Base-by-base conservation (phyloP, 768 basidiomycete species). In the Russula abietina region DNA sequence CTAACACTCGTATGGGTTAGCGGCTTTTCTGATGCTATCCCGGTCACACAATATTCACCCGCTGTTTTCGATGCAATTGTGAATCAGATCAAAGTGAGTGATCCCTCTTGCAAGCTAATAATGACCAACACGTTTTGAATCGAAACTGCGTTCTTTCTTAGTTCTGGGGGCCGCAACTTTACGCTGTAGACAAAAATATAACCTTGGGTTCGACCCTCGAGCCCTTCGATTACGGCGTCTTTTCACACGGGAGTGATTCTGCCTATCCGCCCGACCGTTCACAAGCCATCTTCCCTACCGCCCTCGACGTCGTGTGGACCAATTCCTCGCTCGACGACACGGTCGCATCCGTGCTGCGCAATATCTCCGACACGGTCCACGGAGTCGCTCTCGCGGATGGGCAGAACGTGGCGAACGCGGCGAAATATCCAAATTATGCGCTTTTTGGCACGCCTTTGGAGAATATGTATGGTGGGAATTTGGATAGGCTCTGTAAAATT, bases 331-430 rank as follows among this genome's bases (percentile, higher is more conserved):
- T 70, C 1, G 84, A 85, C 65, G 70, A 69, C 10, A 62, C 68
- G 41, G 75, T 84, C 53, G 71, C 78, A 22, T 51, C 73, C 24
- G 78, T 81, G 7, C 71, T 76, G 19, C 70, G 70, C 17, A 60
- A 55, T 0, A 26, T 19, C n/a, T 28, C 43, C 1, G 38, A 55
- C 16, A 41, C 36, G 6, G 6, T 30, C 10, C 41, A 30, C 16
- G 28, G 19, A 10, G 55, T 9, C 5, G 41, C 26, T 19, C 32
- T 57, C 32, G 68, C 68, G 19, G 68, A 69, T 39, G 68, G 68
- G 17, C 69, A 69, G 32, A 41, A 64, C 22, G 52, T 64, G 28
- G 55, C 55, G 9, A 45, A 54, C 5, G 59, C 19, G 1, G 33
- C 45, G 3, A 17, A 54, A 32, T 46, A 43, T 26, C n/a, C 26